Evolutionary conservation across 108 stramenopile species (phyloP).

Genomic region (Nitzschia palea): DNA sequence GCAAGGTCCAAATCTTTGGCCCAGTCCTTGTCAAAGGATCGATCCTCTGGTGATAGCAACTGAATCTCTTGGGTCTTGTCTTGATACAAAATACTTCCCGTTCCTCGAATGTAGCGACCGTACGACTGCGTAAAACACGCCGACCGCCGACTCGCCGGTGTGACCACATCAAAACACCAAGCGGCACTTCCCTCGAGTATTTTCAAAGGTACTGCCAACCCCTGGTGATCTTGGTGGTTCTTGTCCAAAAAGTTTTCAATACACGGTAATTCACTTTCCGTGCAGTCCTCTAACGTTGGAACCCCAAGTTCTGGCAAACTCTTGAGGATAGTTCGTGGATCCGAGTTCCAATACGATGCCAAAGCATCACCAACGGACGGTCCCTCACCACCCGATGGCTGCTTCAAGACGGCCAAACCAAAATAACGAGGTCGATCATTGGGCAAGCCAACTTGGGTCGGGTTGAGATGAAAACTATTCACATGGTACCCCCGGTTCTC

Average conservation of each 20-base stretch:
- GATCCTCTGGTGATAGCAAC: constrained; percentile 51
- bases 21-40: constrained; percentile 60
- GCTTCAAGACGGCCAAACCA: constrained; percentile 37
- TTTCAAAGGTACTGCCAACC: constrained; percentile 55
- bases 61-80: constrained; percentile 6
- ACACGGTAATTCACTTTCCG: constrained; percentile 13
- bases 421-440: constrained; percentile 90
- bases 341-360: background rate
- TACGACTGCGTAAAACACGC: constrained; percentile 85
- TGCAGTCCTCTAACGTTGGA: background rate
- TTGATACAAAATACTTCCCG: constrained; percentile 82
- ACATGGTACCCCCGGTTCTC: constrained; percentile 48
- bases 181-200: constrained; percentile 53
- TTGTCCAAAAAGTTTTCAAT: constrained; percentile 39
- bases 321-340: constrained; percentile 1
- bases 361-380: background rate
- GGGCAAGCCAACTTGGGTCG: constrained; percentile 80
- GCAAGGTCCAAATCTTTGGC: constrained; percentile 46
- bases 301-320: constrained; percentile 27
- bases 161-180: constrained; percentile 91
- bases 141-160: constrained; percentile 17
- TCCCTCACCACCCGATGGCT: background rate
- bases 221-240: background rate
- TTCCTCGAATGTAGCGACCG: constrained; percentile 76
- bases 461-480: constrained; percentile 75